Percentiles rank a stretch among this genome's conserved stretches.
Conservation (phyloP, 225 moss, liverwort and hornwort genomes). For the Climacium dendroides region DNA sequence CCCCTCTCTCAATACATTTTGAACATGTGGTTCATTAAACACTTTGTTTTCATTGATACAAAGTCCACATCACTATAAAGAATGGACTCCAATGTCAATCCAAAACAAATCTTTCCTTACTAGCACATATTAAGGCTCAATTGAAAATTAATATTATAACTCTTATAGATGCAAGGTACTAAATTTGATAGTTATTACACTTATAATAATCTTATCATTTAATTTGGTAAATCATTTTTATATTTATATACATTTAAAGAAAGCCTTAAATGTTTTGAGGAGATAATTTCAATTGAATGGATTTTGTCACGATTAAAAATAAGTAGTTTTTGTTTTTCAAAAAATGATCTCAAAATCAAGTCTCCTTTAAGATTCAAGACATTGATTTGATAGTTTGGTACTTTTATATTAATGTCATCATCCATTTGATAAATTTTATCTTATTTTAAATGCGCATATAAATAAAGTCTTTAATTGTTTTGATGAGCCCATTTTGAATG, state of each 20-base stretch:
- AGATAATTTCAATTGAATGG: background rate
- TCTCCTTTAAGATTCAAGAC: background rate
- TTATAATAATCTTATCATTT: background rate
- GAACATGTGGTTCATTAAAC: fast-evolving
- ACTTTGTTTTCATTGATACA: background rate
- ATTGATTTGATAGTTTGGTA: background rate
- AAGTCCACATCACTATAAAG: background rate
- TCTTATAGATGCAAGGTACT: background rate
- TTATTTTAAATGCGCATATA: background rate
- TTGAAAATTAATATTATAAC: background rate
- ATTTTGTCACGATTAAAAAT: background rate
- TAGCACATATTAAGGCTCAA: fast-evolving
- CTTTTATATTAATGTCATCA: too few relatives aligned
- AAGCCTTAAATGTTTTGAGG: background rate
- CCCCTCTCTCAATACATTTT: background rate
- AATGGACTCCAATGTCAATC: background rate
- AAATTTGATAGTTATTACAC: too few relatives aligned
- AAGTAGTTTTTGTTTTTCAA: background rate
- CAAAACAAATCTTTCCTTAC: background rate
- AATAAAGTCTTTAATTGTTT: background rate
- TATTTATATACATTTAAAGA: background rate
- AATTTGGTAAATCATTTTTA: background rate
- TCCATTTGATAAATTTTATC: background rate
- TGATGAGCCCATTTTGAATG: fast-evolving
- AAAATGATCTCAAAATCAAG: background rate